Evolutionary conservation across 257 asterid species (phyloP).

Genomic region (Phtheirospermum japonicum): DNA sequence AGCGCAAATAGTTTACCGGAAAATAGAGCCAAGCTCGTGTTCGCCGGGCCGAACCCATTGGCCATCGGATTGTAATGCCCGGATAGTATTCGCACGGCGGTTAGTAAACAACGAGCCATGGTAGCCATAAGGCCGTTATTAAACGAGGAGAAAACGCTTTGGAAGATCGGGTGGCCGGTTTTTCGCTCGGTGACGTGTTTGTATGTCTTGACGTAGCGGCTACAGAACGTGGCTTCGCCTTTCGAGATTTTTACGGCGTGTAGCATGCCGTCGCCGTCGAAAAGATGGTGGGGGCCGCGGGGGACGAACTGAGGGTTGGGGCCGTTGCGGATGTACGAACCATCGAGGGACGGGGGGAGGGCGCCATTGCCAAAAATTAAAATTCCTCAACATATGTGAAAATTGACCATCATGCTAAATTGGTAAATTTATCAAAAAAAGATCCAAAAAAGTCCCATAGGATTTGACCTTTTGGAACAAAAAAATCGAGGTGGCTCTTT

Average conservation of each 20-base stretch:
- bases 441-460: too few relatives aligned
- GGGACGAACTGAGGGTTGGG: conserved; percentile 60
- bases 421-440: too few relatives aligned
- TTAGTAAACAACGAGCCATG: too few relatives aligned
- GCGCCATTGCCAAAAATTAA: too few relatives aligned
- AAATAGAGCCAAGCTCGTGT: conserved; percentile 1
- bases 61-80: conserved; percentile 28
- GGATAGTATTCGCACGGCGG: conserved; percentile 22
- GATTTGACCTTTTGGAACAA: too few relatives aligned
- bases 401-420: too few relatives aligned
- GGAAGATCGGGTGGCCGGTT: too few relatives aligned
- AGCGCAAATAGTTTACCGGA: conserved; percentile 29
- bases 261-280: conserved; percentile 67
- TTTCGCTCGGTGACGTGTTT: conserved; percentile 41
- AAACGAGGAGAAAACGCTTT: too few relatives aligned
- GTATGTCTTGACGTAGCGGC: conserved; percentile 45
- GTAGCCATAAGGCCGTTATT: too few relatives aligned
- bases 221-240: conserved; percentile 50
- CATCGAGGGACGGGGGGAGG: conserved; percentile 46
- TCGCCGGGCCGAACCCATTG: not conserved
- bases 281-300: conserved; percentile 50
- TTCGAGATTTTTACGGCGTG: conserved; percentile 42
- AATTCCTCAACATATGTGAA: too few relatives aligned
- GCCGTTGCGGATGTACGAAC: conserved; percentile 57
- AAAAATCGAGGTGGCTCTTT: too few relatives aligned